A percentile compares a stretch with the other conserved stretches of the same genome.
These are phyloP conservation scores for Fusarium penzigii DNA, from an alignment of 2,329 filamentous ascomycete genomes.

Conservation along the genomic window DNA sequence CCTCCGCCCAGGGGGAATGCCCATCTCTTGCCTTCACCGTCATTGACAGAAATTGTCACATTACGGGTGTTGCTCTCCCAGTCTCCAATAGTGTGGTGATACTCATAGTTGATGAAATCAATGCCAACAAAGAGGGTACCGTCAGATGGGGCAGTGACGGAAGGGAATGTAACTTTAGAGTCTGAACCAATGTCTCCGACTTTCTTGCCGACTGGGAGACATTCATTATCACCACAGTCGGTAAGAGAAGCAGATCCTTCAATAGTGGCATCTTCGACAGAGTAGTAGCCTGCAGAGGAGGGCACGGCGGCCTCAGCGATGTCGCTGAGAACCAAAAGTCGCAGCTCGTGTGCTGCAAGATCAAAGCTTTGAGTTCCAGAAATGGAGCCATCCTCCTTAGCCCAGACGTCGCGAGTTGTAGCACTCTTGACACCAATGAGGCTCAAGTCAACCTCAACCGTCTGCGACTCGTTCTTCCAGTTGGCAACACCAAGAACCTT, in stretches of 20 bases:
- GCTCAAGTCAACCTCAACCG: conserved; percentile 43
- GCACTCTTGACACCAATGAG: conserved; percentile 42
- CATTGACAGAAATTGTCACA: conserved; percentile 51
- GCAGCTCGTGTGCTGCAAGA: conserved; percentile 41
- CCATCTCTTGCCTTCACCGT: conserved; percentile 41
- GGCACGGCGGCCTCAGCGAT: conserved; percentile 27
- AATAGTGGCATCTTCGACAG: conserved; percentile 38
- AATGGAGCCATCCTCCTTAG: conserved; percentile 34
- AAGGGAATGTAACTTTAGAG: conserved; percentile 39
- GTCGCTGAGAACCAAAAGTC: conserved; percentile 40
- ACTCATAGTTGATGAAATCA: conserved; percentile 55
- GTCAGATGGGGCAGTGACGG: conserved; percentile 29
- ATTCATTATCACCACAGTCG: conserved; percentile 40
- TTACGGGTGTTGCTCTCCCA: conserved; percentile 51
- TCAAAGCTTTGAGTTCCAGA: conserved; percentile 34
- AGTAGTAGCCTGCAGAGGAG: conserved; percentile 39
- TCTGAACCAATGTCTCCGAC: conserved; percentile 38
- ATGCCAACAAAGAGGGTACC: conserved; percentile 45
- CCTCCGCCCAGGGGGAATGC: conserved; percentile 52
- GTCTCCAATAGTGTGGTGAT: conserved; percentile 44
- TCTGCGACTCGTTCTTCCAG: conserved; percentile 47
- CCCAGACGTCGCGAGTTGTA: conserved; percentile 42
- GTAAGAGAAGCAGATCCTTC: conserved; percentile 36
- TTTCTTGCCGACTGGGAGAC: conserved; percentile 45
- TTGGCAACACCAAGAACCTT: conserved; percentile 50